Evolutionary conservation across 1,139 yeast genomes (phyloP).

Genomic region (Yamadazyma diddensiae): DNA sequence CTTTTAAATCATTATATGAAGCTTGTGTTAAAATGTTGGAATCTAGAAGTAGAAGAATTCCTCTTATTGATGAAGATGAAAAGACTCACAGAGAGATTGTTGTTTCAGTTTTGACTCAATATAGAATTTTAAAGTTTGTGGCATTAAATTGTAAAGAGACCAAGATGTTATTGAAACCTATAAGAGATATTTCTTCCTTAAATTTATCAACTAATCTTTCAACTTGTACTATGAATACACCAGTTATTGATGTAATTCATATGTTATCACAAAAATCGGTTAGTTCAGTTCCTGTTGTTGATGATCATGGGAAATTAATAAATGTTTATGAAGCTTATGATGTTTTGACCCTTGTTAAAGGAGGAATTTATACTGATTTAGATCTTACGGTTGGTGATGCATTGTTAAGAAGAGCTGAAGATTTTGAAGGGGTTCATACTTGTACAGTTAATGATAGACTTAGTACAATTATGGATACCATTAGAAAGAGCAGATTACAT

Average conservation of each 20-base stretch:
- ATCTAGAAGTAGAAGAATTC: slow-evolving; percentile 89
- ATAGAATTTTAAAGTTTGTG: slow-evolving; percentile 91
- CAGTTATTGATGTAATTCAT: slow-evolving; percentile 92
- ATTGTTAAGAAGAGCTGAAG: slow-evolving; percentile 88
- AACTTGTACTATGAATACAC: slow-evolving; percentile 86
- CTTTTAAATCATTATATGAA: slow-evolving; percentile 84
- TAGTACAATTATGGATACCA: slow-evolving; percentile 90
- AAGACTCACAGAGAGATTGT: slow-evolving; percentile 92
- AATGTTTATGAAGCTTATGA: slow-evolving; percentile 97
- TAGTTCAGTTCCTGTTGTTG: slow-evolving; percentile 90
- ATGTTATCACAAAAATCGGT: slow-evolving; percentile 75
- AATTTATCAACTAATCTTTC: slow-evolving; percentile 60
- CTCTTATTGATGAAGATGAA: slow-evolving; percentile 91
- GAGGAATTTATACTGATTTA: slow-evolving; percentile 90
- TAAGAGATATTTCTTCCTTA: slow-evolving; percentile 61
- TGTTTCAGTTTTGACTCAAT: slow-evolving; percentile 92
- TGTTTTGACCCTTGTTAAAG: slow-evolving; percentile 86
- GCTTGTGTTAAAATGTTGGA: slow-evolving; percentile 93
- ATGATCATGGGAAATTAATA: slow-evolving; percentile 67
- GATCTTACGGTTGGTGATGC: slow-evolving; percentile 96
- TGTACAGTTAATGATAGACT: slow-evolving; percentile 86
- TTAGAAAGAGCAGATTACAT: slow-evolving; percentile 86
- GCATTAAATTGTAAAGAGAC: slow-evolving; percentile 96
- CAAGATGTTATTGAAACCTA: slow-evolving; percentile 74
- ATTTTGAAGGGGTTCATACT: slow-evolving; percentile 96